Evolutionary conservation across 345 rosid species (phyloP).

Genomic region (Salix udensis): DNA sequence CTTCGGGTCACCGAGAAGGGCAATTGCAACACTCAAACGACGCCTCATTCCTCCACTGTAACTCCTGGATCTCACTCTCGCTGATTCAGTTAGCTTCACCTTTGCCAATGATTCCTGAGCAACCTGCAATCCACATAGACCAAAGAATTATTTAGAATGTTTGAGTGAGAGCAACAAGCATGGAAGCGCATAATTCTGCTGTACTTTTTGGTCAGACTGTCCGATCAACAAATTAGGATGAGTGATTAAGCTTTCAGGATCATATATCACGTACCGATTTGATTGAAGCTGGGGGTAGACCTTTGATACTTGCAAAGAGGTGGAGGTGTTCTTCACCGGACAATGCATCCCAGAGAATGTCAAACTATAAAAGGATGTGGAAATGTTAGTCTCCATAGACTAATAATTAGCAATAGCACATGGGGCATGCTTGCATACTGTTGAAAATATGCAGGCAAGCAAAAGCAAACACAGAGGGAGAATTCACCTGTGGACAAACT

Average conservation of each 20-base stretch:
- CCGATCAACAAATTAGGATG: neutral
- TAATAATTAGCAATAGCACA: neutral
- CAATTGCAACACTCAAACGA: constrained; percentile 86
- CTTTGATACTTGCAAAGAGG: constrained; percentile 79
- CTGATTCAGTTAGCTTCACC: constrained; percentile 64
- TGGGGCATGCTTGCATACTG: constrained; percentile 5
- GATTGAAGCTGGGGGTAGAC: constrained; percentile 58
- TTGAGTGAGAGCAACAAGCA: constrained; percentile 3
- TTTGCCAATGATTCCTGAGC: constrained; percentile 63
- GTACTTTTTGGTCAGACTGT: neutral
- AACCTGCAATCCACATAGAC: constrained; percentile 29
- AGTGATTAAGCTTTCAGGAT: neutral
- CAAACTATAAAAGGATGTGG: constrained; percentile 46
- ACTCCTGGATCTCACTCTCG: constrained; percentile 74
- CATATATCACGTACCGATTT: constrained; percentile 42
- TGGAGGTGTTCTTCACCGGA: constrained; percentile 84
- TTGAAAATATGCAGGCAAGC: neutral
- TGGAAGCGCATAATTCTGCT: neutral
- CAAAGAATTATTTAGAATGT: neutral
- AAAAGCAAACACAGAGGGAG: neutral
- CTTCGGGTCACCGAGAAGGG: constrained; percentile 85
- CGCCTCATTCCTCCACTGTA: constrained; percentile 98
- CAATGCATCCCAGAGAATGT: constrained; percentile 84
- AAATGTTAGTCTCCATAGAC: constrained; percentile 12
- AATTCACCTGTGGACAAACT: constrained; percentile 87